Conservation (phyloP, 257 asterid genomes). For the Fraxinus americana region DNA sequence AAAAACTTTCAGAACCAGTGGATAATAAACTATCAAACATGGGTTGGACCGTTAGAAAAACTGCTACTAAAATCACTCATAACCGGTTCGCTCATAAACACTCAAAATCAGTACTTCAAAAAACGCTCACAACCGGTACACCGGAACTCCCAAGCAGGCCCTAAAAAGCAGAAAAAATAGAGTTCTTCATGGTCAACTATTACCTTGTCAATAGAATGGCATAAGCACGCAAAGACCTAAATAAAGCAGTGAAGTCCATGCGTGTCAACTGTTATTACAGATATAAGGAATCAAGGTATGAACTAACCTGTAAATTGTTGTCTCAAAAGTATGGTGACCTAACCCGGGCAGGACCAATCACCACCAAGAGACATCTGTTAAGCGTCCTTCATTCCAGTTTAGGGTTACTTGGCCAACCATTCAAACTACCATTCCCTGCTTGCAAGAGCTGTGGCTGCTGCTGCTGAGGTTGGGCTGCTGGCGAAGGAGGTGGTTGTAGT, state of each 20-base stretch:
- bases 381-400: constrained; percentile 57
- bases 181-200: constrained; percentile 2
- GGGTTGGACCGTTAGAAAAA: too few species aligned
- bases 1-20: too few species aligned
- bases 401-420: constrained; percentile 57
- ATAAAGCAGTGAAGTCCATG: neutral
- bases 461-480: constrained; percentile 40
- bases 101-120: too few species aligned
- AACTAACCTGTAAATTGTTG: constrained; percentile 68
- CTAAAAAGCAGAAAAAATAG: neutral
- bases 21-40: too few species aligned
- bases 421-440: constrained; percentile 55
- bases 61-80: too few species aligned
- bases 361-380: constrained; percentile 25
- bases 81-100: too few species aligned
- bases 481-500: constrained; percentile 48
- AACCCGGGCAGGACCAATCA: constrained; percentile 40
- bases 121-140: too few species aligned
- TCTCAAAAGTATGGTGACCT: constrained; percentile 42
- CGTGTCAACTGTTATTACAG: constrained; percentile 2
- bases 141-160: neutral
- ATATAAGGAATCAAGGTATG: constrained; percentile 20
- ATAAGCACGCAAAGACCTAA: constrained; percentile 9
- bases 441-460: constrained; percentile 60
- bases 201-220: neutral